Evolutionary conservation across 257 asterid species (phyloP).

Genomic region (Plantago major): DNA sequence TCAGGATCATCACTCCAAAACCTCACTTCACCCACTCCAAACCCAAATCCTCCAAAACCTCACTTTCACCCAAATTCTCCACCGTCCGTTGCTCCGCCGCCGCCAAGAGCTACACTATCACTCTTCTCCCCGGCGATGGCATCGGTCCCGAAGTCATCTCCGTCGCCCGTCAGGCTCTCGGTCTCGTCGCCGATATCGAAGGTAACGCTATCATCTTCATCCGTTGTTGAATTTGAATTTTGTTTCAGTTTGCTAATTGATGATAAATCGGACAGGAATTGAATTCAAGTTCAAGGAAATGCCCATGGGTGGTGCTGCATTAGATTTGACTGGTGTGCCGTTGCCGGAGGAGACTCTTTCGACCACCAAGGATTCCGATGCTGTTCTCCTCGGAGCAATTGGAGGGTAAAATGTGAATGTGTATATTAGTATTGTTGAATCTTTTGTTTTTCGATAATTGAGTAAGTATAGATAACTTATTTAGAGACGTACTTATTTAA

Average conservation of each 20-base stretch:
- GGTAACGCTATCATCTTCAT: slow-evolving; percentile 32
- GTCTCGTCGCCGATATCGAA: slow-evolving; percentile 61
- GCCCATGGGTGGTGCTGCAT: slow-evolving; percentile 94
- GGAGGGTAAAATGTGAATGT: slow-evolving; percentile 62
- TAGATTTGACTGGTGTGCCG: slow-evolving; percentile 90
- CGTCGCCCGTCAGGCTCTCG: slow-evolving; percentile 70
- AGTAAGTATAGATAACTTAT: neutral
- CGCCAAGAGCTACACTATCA: slow-evolving; percentile 56
- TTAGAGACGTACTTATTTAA: no score
- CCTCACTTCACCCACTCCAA: slow-evolving; percentile 30
- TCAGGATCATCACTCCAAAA: slow-evolving; percentile 39
- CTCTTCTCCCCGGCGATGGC: slow-evolving; percentile 95
- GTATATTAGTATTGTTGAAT: neutral
- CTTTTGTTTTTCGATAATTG: neutral
- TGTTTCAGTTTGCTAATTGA: neutral
- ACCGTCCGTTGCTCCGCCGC: slow-evolving; percentile 58
- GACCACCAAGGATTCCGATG: slow-evolving; percentile 77
- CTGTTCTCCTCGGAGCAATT: slow-evolving; percentile 96
- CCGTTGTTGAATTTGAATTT: neutral
- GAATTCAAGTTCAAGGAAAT: slow-evolving; percentile 80
- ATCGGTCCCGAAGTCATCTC: slow-evolving; percentile 94
- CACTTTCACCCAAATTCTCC: slow-evolving; percentile 35
- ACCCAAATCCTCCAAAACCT: neutral
- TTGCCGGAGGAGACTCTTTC: slow-evolving; percentile 88
- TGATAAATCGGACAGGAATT: slow-evolving; percentile 41